Evolutionary conservation across 306 rosid species (phyloP), one percentile per base, ranked within the genome.

Genomic region (Cicer yamashitae): DNA sequence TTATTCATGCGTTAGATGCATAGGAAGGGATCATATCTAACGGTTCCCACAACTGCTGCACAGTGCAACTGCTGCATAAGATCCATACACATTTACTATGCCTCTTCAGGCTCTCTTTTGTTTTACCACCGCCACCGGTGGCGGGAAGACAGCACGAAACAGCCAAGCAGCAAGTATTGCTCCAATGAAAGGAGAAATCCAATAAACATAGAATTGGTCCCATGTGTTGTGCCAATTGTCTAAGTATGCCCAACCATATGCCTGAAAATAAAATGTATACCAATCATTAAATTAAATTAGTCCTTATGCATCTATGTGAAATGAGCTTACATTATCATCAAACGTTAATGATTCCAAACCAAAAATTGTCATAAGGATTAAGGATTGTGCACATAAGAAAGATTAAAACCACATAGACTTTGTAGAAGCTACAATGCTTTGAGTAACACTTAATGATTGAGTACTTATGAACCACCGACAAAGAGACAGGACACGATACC

Each of bases 211-310:
- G 63, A 91, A 85, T 48, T 91, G 97, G 75, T 91, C 96, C 98
- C 98, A 93, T 38, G 97, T 88, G 77, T 86, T 72, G 74, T 93
- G 97, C 88, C 83, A 78, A 20, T 87, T 84, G 64, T 87, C 74
- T 11, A 83, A 60, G 67, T 91, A 93, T 41, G 98, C 97, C 97
- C 97, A 93, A 53, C 98, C 98, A 84, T 86, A 91, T 10, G 98
- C 98, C 94, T 89, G 88, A 82, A 76, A 13, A 50, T 5, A 14
- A 7, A 84, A 22, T 22, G 15, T 13, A 74, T 6, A 10, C 8
- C 39, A 47, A 57, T 60, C 62, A 62, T 14, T 67, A 37, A 67
- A 56, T 74, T 51, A 1, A 22, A 22, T 0, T 22, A 22, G 25
- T 22, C 25, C 25, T 22, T 22, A 22, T 22, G 25, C 25, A 22